These are phyloP conservation scores for Monilinia aucupariae DNA, from an alignment of 2,329 filamentous ascomycete species.

Conservation along the genomic window DNA sequence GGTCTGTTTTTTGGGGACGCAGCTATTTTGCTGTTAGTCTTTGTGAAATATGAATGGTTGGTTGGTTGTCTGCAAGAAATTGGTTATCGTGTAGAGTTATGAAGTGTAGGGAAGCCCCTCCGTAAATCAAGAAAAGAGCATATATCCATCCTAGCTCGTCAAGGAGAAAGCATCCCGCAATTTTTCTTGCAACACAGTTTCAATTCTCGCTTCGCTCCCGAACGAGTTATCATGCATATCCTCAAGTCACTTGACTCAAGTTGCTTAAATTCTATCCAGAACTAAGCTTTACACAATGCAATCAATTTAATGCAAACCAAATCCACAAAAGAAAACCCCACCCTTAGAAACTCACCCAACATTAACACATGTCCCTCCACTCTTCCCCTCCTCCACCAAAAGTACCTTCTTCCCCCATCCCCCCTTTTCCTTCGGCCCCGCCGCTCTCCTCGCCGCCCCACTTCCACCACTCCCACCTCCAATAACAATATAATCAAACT, in stretches of 20 bases:
- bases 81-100: background rate
- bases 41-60: background rate
- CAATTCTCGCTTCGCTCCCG: background rate
- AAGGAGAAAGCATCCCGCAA: background rate
- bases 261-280: background rate
- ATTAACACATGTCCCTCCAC: conserved; percentile 48
- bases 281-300: background rate
- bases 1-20: conserved; percentile 49
- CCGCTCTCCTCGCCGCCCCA: conserved; percentile 44
- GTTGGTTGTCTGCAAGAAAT: background rate
- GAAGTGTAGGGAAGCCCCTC: background rate
- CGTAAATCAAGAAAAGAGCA: background rate
- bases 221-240: background rate
- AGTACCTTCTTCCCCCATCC: conserved; percentile 48
- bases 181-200: background rate
- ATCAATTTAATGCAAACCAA: background rate
- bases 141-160: background rate
- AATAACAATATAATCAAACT: conserved; percentile 50
- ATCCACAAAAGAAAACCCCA: background rate
- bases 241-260: background rate
- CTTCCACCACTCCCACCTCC: conserved; percentile 48
- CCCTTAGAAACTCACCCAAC: conserved; percentile 41
- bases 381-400: conserved; percentile 44
- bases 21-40: conserved; percentile 34
- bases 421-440: conserved; percentile 32